phyloP scores from a whole-genome alignment of 129 eudicot species.

The Dittrichia graveolens region DNA sequence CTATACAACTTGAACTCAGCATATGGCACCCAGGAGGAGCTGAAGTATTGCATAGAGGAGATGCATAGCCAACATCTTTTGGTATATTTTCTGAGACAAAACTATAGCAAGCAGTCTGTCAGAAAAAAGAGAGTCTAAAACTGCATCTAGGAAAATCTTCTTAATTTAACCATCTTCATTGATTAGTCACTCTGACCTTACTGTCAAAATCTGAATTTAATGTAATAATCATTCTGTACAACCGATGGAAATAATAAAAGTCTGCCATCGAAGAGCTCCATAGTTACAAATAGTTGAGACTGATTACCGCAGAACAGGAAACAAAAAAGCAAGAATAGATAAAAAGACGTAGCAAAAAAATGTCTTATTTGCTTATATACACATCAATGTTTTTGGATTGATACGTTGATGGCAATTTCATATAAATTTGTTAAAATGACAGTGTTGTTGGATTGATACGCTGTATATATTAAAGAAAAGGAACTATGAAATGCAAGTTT shows the following conservation, averaged over 20 bases:
- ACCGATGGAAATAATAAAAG: too few relatives aligned
- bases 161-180: background rate
- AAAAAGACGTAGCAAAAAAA: background rate
- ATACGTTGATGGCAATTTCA: background rate
- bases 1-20: constrained; percentile 71
- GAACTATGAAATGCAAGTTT: too few relatives aligned
- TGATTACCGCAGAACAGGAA: too few relatives aligned
- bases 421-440: constrained; percentile 3
- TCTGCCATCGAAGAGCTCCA: too few relatives aligned
- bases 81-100: constrained; percentile 38
- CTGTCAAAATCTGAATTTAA: background rate
- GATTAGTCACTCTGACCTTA: background rate
- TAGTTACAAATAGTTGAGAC: too few relatives aligned
- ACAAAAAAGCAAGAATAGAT: background rate
- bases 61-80: constrained; percentile 62
- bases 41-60: constrained; percentile 62
- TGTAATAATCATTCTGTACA: too few relatives aligned
- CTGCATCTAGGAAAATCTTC: background rate
- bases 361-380: background rate
- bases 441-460: too few relatives aligned
- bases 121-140: background rate
- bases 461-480: too few relatives aligned
- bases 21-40: constrained; percentile 63
- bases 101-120: background rate
- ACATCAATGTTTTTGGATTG: background rate